Evolutionary conservation across 1,139 yeast genomes (phyloP), one percentile per base, ranked within the genome.

Genomic region (Geotrichum australiense): DNA sequence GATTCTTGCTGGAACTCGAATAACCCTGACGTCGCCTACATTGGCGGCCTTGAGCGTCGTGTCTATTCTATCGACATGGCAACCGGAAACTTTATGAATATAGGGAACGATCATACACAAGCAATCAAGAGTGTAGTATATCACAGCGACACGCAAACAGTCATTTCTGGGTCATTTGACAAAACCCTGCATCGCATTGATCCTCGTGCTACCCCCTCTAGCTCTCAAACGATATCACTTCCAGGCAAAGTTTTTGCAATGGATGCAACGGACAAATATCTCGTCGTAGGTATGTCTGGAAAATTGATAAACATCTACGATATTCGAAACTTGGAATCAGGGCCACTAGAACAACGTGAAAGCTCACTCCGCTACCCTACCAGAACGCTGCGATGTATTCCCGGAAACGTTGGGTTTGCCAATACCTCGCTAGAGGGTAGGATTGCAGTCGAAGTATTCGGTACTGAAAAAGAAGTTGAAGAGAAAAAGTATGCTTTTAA

Each of bases 361-460:
- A 74, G 83, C 39, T 89, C 94, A 0, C 69, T 86, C 43, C 77
- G 79, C 52, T 78, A 76, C 55, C 93, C 84, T 58, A 77, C 85
- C 2, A 67, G 79, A 37, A 76, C 76, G 29, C 54, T 86, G 21
- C 69, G 70, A 48, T 68, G 80, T 39, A 70, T 78, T 50, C 84
- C 86, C 0, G 24, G 35, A 5, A 37, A 74, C 2, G 63, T 66
- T 31, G 94, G 94, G 0, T 86, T 78, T 58, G 87, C 84, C 0
- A 73, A 81, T 30, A 70, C 89, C n/a, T 80, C 94, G 2, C 71
- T 86, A 11, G 96, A 87, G 53, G 96, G 96, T 0, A 67, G 95
- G 35, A 91, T 85, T 0, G 81, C 94, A 0, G 74, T 89, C 29
- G 95, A 86, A 51, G 80, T 73, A 55, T 76, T 79, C 46, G 76